Evolutionary conservation across 257 asterid genomes (phyloP).

Genomic region (Nicotiana tomentosiformis): DNA sequence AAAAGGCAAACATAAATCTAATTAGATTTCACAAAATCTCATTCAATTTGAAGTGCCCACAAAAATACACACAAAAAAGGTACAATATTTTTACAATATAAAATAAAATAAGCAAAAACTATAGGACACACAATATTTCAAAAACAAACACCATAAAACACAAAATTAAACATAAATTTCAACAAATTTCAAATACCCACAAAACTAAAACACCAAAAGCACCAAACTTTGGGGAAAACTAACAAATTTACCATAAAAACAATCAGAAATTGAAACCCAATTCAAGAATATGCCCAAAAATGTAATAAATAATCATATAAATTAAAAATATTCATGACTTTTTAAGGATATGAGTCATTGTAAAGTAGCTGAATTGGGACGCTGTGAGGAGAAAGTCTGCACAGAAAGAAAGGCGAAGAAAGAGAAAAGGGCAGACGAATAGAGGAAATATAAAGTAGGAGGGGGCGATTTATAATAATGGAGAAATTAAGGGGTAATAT

Average conservation of each 20-base stretch:
- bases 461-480: background rate
- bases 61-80: background rate
- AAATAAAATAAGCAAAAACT: background rate
- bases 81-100: background rate
- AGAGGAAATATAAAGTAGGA: background rate
- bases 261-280: background rate
- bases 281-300: background rate
- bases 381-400: conserved; percentile 16
- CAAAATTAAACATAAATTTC: background rate
- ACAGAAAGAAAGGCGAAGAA: background rate
- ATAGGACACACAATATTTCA: background rate
- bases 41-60: background rate
- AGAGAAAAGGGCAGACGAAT: background rate
- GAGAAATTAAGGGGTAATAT: background rate
- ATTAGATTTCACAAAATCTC: background rate
- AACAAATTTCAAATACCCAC: background rate
- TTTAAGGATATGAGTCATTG: conserved; percentile 60
- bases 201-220: background rate
- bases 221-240: background rate
- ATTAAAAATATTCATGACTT: background rate
- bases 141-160: background rate
- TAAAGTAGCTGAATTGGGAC: conserved; percentile 11
- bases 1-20: background rate
- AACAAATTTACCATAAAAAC: conserved; percentile 1
- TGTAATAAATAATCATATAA: background rate